Evolutionary conservation across 768 basidiomycete species (phyloP), one percentile per base, ranked within the genome.

Genomic region (Daedaleopsis sinensis): DNA sequence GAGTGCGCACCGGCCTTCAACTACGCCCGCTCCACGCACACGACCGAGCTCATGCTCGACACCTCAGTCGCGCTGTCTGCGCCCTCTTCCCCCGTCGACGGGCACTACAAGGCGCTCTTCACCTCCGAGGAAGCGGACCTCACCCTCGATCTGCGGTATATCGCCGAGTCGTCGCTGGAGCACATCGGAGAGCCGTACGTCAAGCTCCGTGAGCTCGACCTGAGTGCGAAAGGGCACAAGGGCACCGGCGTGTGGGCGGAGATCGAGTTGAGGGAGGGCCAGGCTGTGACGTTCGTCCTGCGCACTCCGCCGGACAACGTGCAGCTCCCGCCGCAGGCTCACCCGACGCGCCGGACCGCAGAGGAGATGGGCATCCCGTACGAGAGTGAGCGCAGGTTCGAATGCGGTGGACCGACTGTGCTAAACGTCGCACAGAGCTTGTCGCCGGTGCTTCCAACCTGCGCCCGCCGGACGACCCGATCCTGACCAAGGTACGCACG

Each of bases 1-100:
- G 39, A 3, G 10, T 18, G 93, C 68, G 94, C 93, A 0, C 96
- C 96, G 0, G 96, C 95, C 0, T 99, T 99, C 85, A 89, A 97
- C 74, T 99, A 99, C 68, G 95, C 94, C 0, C 82, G 90, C 13
- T 82, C 87, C 50, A 52, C 79, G 3, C 96, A 98, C 73, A 83
- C 79, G 9, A 90, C 90, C 1, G 72, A 79, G 32, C 78, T 86
- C 65, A 64, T 86, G 55, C 69, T 77, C 18, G 85, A 88, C 68
- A 66, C 80, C 69, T 77, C 82, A 51, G 49, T 79, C 74, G 58
- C 64, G 50, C 44, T 61, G 18, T 54, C 59, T 37, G 47, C 61
- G 58, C 56, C 66, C 43, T 52, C 61, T 42, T 75, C 56, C 6
- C 64, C 64, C 12, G 32, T 13, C n/a, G n/a, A n/a, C n/a, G n/a